Base-by-base conservation (phyloP, 192 early-diverging fungal species). In the Entomortierella chlamydospora region DNA sequence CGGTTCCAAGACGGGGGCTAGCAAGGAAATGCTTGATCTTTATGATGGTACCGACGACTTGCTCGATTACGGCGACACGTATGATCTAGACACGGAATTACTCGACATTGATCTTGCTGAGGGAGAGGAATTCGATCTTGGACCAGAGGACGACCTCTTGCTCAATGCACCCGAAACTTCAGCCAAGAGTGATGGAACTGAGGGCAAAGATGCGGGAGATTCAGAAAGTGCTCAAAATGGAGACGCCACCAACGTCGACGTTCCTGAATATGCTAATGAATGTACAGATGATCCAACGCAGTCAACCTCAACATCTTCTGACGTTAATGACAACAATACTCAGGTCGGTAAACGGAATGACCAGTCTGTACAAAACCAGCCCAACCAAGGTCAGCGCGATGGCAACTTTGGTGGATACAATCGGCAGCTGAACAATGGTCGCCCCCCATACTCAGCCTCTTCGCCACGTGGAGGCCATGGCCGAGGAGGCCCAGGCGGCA, bases 51-150 rank as follows among this genome's bases (percentile, higher is more conserved):
- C 56, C 2, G 66, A 70, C 20, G 76, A 79, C 17, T 33, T 77
- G 2, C 66, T 79, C 49, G 76, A 79, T 30, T 79, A 79, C 29
- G 76, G 68, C 42, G 76, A 79, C n/a, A 17, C 41, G 26, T 58
- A 55, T 37, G 76, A 79, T 39, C 55, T 70, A n/a, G 76, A 70
- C 25, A 54, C 73, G 29, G 73, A 77, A 10, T 12, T 68, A 26
- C 68, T 62, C 28, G 67, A 55, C 49, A 23, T 33, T 6, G 68
- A 70, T 12, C 47, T 69, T 5, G 34, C 15, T 9, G 30, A n/a
- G 8, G 73, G 57, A n/a, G 67, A 69, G 8, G 73, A 78, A 43
- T 69, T 69, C 20, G 65, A 78, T 31, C 50, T 78, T 6, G 67
- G 49, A 29, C 37, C 41, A 15, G 73, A 70, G 10, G 66, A 69